phyloP scores from a whole-genome alignment of 179 eudicot genomes.

The Beta lomatogona region DNA sequence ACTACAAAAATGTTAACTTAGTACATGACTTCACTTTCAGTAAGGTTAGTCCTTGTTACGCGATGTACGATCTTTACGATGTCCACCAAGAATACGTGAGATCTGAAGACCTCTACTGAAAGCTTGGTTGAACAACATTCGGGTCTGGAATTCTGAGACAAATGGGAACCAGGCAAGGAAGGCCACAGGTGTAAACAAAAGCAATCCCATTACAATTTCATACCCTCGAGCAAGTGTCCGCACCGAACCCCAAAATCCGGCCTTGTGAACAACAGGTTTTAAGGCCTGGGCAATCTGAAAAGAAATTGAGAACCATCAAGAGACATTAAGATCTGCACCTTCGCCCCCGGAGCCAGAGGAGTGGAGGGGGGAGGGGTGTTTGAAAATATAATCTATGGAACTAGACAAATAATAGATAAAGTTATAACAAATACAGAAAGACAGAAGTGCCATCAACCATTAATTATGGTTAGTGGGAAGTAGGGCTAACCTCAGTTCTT shows the following conservation, averaged over 20 bases:
- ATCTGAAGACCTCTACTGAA: slow-evolving; percentile 94
- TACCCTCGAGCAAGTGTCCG: slow-evolving; percentile 83
- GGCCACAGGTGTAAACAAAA: slow-evolving; percentile 87
- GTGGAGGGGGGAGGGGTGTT: too few species aligned
- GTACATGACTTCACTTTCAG: slow-evolving; percentile 6
- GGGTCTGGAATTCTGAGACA: slow-evolving; percentile 85
- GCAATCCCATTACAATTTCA: slow-evolving; percentile 80
- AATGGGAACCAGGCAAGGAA: slow-evolving; percentile 98
- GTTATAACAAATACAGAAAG: too few species aligned
- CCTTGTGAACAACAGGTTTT: slow-evolving; percentile 59
- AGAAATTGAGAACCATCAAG: neutral
- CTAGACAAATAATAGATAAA: too few species aligned
- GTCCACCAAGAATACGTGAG: slow-evolving; percentile 88
- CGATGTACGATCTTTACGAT: slow-evolving; percentile 68
- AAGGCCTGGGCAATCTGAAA: slow-evolving; percentile 84
- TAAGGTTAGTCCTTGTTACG: slow-evolving; percentile 60
- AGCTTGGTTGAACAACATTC: slow-evolving; percentile 90
- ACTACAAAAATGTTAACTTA: neutral
- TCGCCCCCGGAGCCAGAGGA: too few species aligned
- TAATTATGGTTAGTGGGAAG: too few species aligned
- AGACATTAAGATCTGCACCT: neutral
- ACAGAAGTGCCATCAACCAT: too few species aligned
- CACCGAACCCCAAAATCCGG: slow-evolving; percentile 86
- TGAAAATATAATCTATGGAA: too few species aligned
- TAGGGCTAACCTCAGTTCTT: too few species aligned